A percentile compares a stretch with the other conserved stretches of the same genome.
These are phyloP conservation scores for Sphagnum fallax DNA, from an alignment of 228 moss, liverwort and hornwort species.

Conservation along the genomic window DNA sequence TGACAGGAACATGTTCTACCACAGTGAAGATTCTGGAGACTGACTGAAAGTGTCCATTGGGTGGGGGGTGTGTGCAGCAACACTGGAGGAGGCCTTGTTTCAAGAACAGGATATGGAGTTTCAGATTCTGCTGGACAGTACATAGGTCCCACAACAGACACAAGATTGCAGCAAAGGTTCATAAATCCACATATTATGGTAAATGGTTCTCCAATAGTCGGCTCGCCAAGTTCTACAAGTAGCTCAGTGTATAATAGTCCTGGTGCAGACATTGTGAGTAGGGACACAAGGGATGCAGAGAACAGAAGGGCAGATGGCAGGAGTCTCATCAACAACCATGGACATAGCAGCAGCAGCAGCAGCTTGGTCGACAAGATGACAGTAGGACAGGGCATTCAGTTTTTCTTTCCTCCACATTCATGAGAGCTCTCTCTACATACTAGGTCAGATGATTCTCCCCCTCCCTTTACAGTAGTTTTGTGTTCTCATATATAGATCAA, in stretches of 20 bases:
- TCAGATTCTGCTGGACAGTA: neutral
- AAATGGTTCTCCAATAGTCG: neutral
- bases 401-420: slow-evolving; percentile 1
- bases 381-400: slow-evolving; percentile 10
- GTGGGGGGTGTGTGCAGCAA: no score
- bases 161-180: neutral
- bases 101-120: neutral
- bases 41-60: no score
- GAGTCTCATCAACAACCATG: neutral
- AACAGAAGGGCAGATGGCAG: neutral
- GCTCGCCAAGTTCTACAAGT: neutral
- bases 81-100: neutral
- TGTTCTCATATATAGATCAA: no score
- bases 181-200: neutral
- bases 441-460: no score
- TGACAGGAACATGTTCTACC: neutral
- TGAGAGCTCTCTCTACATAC: no score
- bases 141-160: neutral
- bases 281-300: neutral
- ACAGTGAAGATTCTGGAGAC: neutral
- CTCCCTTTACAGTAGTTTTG: no score
- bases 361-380: slow-evolving; percentile 14
- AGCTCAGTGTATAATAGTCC: neutral
- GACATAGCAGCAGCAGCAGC: neutral
- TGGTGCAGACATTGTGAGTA: neutral